phyloP scores from a whole-genome alignment of 768 basidiomycete species.

The Amanita muscaria region DNA sequence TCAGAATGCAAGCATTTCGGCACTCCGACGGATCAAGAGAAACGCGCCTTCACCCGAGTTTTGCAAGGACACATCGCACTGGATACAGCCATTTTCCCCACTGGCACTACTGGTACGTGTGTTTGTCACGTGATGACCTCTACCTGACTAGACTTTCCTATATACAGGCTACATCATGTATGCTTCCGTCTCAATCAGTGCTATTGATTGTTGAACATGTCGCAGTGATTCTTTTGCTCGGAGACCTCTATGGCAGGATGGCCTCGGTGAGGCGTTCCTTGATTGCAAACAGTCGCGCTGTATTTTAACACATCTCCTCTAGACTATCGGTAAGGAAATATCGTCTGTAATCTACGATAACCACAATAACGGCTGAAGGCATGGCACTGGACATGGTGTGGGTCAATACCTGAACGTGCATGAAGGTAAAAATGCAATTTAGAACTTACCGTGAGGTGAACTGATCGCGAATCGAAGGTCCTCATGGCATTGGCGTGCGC shows the following conservation, averaged over 20 bases:
- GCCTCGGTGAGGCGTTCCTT: conserved; percentile 48
- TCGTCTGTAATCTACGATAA: not conserved
- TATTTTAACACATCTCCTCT: conserved; percentile 2
- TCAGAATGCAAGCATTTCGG: conserved; percentile 69
- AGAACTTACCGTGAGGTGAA: not conserved
- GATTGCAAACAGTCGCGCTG: conserved; percentile 9
- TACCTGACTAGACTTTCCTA: too few species aligned
- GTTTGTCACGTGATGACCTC: not conserved
- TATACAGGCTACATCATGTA: conserved; percentile 48
- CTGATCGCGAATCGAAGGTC: conserved; percentile 24
- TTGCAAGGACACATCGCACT: conserved; percentile 88
- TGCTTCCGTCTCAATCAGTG: conserved; percentile 10
- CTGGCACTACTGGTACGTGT: conserved; percentile 59
- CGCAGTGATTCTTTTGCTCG: conserved; percentile 75
- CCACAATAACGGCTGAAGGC: conserved; percentile 32
- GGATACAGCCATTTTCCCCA: conserved; percentile 77
- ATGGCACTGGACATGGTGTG: conserved; percentile 93
- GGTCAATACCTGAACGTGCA: conserved; percentile 94
- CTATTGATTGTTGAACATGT: conserved; percentile 31
- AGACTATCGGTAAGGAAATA: conserved; percentile 47
- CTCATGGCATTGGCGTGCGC: conserved; percentile 55
- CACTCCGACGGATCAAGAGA: conserved; percentile 72
- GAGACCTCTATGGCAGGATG: conserved; percentile 76
- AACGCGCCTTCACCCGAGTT: conserved; percentile 84
- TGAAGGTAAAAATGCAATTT: conserved; percentile 41